phyloP scores from a whole-genome alignment of 1,284 basidiomycete genomes.

The Mycena citricolor region DNA sequence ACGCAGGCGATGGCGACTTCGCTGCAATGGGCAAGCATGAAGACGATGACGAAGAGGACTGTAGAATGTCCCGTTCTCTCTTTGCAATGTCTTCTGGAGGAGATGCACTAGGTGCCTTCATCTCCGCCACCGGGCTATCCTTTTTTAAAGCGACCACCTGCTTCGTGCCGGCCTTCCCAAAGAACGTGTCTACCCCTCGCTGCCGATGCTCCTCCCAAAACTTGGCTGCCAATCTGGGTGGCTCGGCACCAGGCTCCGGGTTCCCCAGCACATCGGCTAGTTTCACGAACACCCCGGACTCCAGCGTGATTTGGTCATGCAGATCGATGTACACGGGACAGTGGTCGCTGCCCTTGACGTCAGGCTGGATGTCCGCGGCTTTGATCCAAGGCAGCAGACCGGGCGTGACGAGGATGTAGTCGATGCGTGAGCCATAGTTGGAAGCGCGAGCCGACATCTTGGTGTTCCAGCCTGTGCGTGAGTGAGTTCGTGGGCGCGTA shows the following conservation, averaged over 20 bases:
- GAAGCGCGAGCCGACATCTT: conserved; percentile 87
- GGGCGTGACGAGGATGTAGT: conserved; percentile 87
- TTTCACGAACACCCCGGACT: conserved; percentile 50
- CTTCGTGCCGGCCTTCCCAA: conserved; percentile 58
- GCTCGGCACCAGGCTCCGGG: conserved; percentile 16
- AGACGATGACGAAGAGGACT: no score
- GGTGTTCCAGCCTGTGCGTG: conserved; percentile 89
- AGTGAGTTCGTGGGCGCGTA: no score
- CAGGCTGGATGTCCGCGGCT: conserved; percentile 82
- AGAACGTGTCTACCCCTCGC: conserved; percentile 76
- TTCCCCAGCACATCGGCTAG: conserved; percentile 60
- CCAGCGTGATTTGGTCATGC: conserved; percentile 70
- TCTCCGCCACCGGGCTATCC: no score
- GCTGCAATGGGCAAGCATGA: no score
- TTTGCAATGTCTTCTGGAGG: no score
- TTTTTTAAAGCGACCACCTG: conserved; percentile 4
- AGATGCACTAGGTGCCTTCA: no score
- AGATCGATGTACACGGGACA: conserved; percentile 94
- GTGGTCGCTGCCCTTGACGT: conserved; percentile 92
- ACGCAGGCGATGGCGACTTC: no score
- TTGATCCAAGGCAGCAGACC: conserved; percentile 92
- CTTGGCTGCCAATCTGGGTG: conserved; percentile 77
- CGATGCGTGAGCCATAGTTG: conserved; percentile 94
- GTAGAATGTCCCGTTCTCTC: no score
- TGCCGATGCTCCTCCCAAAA: conserved; percentile 88